phyloP scores from a whole-genome alignment of 129 eudicot species.

The Mikania micrantha region DNA sequence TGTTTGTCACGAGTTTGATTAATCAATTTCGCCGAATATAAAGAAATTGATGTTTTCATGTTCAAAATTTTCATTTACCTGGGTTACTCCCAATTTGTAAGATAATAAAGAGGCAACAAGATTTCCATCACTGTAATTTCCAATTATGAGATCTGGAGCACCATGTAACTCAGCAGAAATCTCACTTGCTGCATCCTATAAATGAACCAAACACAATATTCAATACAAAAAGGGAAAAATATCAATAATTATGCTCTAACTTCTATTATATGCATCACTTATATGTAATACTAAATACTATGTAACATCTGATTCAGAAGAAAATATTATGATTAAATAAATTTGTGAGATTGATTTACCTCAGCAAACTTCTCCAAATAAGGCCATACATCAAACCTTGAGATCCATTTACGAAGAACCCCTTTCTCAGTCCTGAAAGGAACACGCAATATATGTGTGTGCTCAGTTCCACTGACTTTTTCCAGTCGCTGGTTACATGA shows the following conservation, averaged over 20 bases:
- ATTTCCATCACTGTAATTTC: slow-evolving; percentile 95
- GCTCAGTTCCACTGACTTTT: slow-evolving; percentile 70
- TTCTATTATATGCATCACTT: slow-evolving; percentile 1
- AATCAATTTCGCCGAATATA: background rate
- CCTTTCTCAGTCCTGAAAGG: slow-evolving; percentile 88
- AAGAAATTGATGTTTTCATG: slow-evolving; percentile 1
- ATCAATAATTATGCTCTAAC: background rate
- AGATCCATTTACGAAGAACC: slow-evolving; percentile 86
- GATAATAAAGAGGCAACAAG: slow-evolving; percentile 90
- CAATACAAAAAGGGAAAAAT: background rate
- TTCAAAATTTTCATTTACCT: slow-evolving; percentile 41
- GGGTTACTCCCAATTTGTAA: slow-evolving; percentile 87
- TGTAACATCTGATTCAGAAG: background rate
- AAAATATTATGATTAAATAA: background rate
- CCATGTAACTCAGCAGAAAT: slow-evolving; percentile 79
- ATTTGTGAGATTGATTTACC: slow-evolving; percentile 37
- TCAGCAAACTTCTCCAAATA: slow-evolving; percentile 81
- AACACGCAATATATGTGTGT: slow-evolving; percentile 77
- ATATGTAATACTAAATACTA: background rate
- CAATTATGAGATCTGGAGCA: slow-evolving; percentile 81
- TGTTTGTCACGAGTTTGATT: background rate
- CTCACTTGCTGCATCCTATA: slow-evolving; percentile 82
- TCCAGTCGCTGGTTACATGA: slow-evolving; percentile 94
- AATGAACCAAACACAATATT: slow-evolving; percentile 7
- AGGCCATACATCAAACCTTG: slow-evolving; percentile 99